Evolutionary conservation across 352 stramenopile genomes (phyloP), one percentile per base, ranked within the genome.

Genomic region (Pythium phragmiticola): DNA sequence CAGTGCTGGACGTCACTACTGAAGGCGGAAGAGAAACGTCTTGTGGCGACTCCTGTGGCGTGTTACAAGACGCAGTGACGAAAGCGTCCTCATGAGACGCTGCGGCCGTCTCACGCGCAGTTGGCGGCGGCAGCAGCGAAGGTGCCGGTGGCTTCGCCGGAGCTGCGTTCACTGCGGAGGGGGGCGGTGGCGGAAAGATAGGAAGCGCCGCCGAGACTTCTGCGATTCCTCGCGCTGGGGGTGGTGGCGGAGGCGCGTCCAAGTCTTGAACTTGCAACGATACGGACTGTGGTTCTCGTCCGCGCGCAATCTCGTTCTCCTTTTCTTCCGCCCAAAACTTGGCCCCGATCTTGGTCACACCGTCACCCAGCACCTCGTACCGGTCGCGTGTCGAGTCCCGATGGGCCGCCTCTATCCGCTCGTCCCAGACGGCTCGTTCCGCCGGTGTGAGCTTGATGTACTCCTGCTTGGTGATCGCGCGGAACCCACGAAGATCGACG

Each of bases 391-490:
- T 54, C 7, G 82, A 74, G 28, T 86, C 73, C 12, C 48, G 50
- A 23, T 85, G 76, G 4, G 83, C 83, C 12, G 78, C 63, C 36
- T 79, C 65, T 56, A 90, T 89, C 41, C 81, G 73, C 12, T 64
- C 71, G 26, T 89, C 78, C 83, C 83, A 90, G 16, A 83, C 77
- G 13, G 60, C 68, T 8, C 75, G 74, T 14, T 89, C 78, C 2
- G 41, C n/a, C 5, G 72, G 57, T 16, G 69, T 63, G 54, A 90
- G 69, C n/a, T 65, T 63, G 52, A 63, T 68, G 56, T 89, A 90
- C 46, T 91, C 75, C 42, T 84, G 60, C 66, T 89, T 78, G 1
- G 79, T 85, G 60, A 91, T 87, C 8, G 78, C 78, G 23, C 78
- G 75, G 51, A 90, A 90, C 12, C 72, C 78, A 19, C 69, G 69